Evolutionary conservation across 2,329 filamentous ascomycete genomes (phyloP).

Genomic region (Lachnellula occidentalis): DNA sequence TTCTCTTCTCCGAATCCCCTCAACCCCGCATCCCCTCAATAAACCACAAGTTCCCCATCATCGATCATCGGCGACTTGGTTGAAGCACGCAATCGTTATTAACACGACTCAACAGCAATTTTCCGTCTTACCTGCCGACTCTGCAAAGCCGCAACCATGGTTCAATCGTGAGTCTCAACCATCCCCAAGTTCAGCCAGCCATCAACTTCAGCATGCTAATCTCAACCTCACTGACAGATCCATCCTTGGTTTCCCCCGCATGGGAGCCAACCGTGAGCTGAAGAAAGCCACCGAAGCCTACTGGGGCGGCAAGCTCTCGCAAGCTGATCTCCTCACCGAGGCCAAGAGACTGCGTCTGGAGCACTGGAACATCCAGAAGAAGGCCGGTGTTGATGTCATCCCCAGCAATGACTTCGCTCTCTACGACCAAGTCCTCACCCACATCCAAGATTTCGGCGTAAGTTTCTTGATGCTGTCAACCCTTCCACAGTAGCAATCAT

Average conservation of each 20-base stretch:
- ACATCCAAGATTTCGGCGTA: conserved; percentile 97
- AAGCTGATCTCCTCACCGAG: conserved; percentile 84
- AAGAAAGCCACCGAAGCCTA: conserved; percentile 99
- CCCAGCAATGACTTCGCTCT: conserved; percentile 99
- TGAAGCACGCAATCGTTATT: conserved; percentile 17
- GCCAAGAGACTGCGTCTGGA: conserved; percentile 93
- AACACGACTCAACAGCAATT: conserved; percentile 10
- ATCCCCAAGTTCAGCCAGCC: neutral
- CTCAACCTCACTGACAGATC: conserved; percentile 34
- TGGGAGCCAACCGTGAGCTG: conserved; percentile 96
- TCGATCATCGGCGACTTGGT: conserved; percentile 9
- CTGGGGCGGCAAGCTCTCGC: conserved; percentile 93
- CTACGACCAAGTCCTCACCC: conserved; percentile 96
- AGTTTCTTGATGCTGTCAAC: conserved; percentile 33
- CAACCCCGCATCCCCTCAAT: neutral
- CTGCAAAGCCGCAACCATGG: conserved; percentile 41
- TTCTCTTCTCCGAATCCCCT: neutral
- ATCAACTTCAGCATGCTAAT: conserved; percentile 6
- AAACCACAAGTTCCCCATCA: conserved; percentile 1
- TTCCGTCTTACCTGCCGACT: conserved; percentile 8
- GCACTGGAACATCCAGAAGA: conserved; percentile 99
- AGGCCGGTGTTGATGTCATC: conserved; percentile 94
- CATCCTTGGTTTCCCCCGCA: conserved; percentile 97
- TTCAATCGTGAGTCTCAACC: conserved; percentile 48
- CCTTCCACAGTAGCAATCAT: conserved; percentile 11